Base-by-base conservation (phyloP, 768 basidiomycete species). In the Russula foetens region DNA sequence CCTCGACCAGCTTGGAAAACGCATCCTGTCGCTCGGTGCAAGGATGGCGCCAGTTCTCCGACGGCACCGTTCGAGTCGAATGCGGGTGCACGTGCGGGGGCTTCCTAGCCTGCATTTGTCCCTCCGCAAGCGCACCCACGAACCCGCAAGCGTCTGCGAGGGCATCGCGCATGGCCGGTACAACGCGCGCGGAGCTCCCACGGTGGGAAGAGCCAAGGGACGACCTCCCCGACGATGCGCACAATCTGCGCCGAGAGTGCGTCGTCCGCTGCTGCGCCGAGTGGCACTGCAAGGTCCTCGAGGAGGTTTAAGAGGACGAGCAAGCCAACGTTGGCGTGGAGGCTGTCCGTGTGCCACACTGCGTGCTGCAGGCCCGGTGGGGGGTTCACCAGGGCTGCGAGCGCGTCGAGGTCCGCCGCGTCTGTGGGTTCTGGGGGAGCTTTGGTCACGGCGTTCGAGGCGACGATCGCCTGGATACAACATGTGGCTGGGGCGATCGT, bases 401-500 rank as follows among this genome's bases (percentile, higher is more conserved):
- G 56, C 19, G 26, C 28, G 14, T 41, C 56, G 24, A 49, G 47
- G 38, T 57, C 56, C 7, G 35, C 56, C 19, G 1, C 35, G 11
- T 35, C 2, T 35, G 35, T 11, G 39, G 15, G 24, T 41, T 38
- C 47, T 4, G 38, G 38, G 3, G 26, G 28, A 19, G 3, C 38
- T 23, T 48, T 49, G 47, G 56, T 57, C 38, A 57, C 38, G n/a
- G 47, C 56, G 33, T 57, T 57, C 19, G 56, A 57, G 35, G 56
- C 56, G 17, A 57, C 35, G 14, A 57, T 49, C 28, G 56, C 56
- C 41, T 57, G 56, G 17, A 57, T 57, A 38, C 47, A 49, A 7
- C 56, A 19, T 3, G 47, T 47, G 2, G 56, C 46, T 12, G 17
- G 38, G 1, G 56, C 47, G 3, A 57, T 26, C 5, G 46, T 48